Evolutionary conservation across 495 filamentous ascomycete species (phyloP).

Genomic region (Pseudevernia furfuracea): DNA sequence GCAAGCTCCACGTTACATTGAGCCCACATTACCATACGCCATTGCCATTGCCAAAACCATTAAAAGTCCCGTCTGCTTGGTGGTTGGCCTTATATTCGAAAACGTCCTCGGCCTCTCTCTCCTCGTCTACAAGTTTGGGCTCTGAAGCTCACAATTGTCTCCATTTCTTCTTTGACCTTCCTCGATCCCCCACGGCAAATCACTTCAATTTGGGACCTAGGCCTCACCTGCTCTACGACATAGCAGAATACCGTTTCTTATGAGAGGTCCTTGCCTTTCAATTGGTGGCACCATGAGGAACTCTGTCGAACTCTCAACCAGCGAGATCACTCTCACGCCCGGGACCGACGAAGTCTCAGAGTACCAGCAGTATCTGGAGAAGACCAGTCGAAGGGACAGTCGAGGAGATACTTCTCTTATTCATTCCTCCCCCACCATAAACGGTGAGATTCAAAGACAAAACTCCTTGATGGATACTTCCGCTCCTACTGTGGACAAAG

Average conservation of each 20-base stretch:
- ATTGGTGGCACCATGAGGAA: background rate
- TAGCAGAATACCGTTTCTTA: background rate
- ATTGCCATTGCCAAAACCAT: background rate
- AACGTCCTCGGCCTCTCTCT: background rate
- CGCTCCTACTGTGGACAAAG: background rate
- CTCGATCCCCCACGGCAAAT: background rate
- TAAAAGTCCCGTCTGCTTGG: background rate
- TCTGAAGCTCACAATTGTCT: background rate
- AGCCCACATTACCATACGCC: too few species aligned
- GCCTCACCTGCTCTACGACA: background rate
- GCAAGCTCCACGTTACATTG: background rate
- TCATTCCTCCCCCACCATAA: conserved; percentile 2
- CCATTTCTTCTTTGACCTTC: background rate
- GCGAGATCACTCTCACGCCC: conserved; percentile 19
- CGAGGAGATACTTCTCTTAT: conserved; percentile 7
- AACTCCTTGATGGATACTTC: background rate
- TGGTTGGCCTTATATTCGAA: background rate
- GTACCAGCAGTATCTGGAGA: conserved; percentile 20
- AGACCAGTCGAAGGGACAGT: conserved; percentile 14
- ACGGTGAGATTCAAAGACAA: background rate
- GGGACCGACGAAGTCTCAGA: conserved; percentile 14
- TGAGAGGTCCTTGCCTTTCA: background rate
- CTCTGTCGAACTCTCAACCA: conserved; percentile 1
- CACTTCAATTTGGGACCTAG: background rate
- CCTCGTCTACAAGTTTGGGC: background rate